Evolutionary conservation across 805 yeast species (phyloP), one percentile per base, ranked within the genome.

Genomic region (Metschnikowia chrysomelidarum): DNA sequence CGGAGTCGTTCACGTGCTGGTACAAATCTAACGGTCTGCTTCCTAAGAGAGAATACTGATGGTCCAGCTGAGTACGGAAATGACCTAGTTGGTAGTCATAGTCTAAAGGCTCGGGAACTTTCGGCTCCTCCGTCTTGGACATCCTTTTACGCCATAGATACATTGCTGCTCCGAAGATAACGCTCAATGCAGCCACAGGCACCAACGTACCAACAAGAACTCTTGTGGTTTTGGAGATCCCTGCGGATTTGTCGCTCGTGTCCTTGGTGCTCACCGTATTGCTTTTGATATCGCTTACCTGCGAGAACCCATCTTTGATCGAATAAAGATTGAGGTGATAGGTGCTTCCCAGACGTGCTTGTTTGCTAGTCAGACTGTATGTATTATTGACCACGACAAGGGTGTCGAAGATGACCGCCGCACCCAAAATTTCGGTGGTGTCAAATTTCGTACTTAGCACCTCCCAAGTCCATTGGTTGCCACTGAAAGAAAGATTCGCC

Each of bases 391-490:
- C 57, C 10, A 73, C 66, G 1, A 78, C 53, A 29, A 78, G 53
- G 0, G 80, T 73, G 34, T 72, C 66, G 48, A 73, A 75, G 17
- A 78, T 58, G 2, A 72, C 62, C 2, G 76, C 73, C 0, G 77
- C 82, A 1, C 83, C 83, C 15, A 73, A 36, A 3, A 60, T 44
- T 22, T 60, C 57, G 11, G 36, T 41, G 45, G 56, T 48, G 13
- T 45, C 40, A 18, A 54, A 15, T 9, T 17, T 27, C 5, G 40
- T 22, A 19, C 46, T 39, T 7, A 50, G 19, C 2, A 42, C 19
- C 49, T 58, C 44, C 82, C 79, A 74, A 15, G 51, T 53, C 58
- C 64, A 65, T 23, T 44, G 42, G 26, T 60, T 57, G 9, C 57
- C 44, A 11, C 51, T 44, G 19, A 67, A 38, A 13, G 59, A 43